phyloP scores from a whole-genome alignment of 2,329 filamentous ascomycete species.

The Bisporella sp. region DNA sequence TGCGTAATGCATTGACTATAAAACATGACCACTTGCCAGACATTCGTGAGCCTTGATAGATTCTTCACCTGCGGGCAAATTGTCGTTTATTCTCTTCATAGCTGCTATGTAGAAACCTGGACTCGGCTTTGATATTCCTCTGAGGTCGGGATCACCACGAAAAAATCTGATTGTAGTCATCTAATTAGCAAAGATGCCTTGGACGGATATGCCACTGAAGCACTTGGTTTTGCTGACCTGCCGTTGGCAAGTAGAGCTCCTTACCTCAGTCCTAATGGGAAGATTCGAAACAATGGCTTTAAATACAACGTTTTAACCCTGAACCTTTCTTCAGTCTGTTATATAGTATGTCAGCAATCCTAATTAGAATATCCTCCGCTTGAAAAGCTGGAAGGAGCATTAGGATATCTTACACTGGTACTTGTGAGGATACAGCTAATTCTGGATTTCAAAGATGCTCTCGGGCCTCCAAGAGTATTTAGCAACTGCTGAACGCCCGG shows the following conservation, averaged over 20 bases:
- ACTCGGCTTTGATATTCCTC: constrained; percentile 80
- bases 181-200: too few relatives aligned
- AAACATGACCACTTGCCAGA: constrained; percentile 32
- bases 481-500: constrained; percentile 72
- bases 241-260: too few relatives aligned
- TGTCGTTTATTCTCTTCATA: constrained; percentile 73
- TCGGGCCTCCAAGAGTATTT: not conserved
- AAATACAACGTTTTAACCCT: constrained; percentile 39
- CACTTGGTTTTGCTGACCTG: too few relatives aligned
- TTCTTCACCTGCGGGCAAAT: constrained; percentile 53
- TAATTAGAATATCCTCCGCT: constrained; percentile 55
- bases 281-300: constrained; percentile 51
- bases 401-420: too few relatives aligned
- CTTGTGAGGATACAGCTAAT: too few relatives aligned
- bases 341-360: constrained; percentile 70
- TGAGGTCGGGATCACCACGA: constrained; percentile 68
- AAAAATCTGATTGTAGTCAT: constrained; percentile 35
- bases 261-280: constrained; percentile 48
- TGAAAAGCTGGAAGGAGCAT: not conserved
- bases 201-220: too few relatives aligned
- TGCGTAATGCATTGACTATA: too few relatives aligned
- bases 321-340: constrained; percentile 28
- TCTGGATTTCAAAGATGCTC: too few relatives aligned
- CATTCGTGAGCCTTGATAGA: constrained; percentile 77
- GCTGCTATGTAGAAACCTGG: constrained; percentile 93